phyloP scores from a whole-genome alignment of 805 yeast species.

The Vanderwaltozyma polyspora region DNA sequence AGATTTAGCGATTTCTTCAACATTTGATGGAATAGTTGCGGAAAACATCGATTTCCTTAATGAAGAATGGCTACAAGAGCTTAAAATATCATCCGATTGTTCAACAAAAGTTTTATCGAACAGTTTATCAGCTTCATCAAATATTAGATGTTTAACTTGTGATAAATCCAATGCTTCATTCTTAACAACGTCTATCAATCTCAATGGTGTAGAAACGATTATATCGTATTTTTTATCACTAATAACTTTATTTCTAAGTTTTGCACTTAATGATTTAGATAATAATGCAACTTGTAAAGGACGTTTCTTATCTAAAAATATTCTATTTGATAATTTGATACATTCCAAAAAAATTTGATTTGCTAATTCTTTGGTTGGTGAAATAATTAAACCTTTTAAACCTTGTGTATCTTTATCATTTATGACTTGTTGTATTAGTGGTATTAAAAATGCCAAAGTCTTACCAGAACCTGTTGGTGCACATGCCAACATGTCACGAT shows the following conservation, averaged over 20 bases:
- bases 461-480: constrained; percentile 99
- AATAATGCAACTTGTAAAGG: constrained; percentile 49
- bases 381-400: constrained; percentile 64
- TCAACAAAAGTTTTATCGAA: constrained; percentile 79
- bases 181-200: constrained; percentile 71
- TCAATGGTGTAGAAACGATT: constrained; percentile 75
- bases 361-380: constrained; percentile 94
- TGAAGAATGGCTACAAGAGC: constrained; percentile 30
- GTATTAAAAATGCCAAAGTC: constrained; percentile 80
- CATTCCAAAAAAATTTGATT: constrained; percentile 70
- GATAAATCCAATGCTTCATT: constrained; percentile 49
- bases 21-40: constrained; percentile 90
- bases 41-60: constrained; percentile 72
- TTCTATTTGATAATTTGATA: constrained; percentile 36
- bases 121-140: constrained; percentile 93
- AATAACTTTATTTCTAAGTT: constrained; percentile 51
- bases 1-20: constrained; percentile 75
- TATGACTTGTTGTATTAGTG: constrained; percentile 43
- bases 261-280: constrained; percentile 60
- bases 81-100: constrained; percentile 79
- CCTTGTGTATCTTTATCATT: constrained; percentile 29
- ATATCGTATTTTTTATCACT: constrained; percentile 61
- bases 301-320: constrained; percentile 35
- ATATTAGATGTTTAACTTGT: constrained; percentile 60
- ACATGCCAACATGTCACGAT: constrained; percentile 77